phyloP scores from a whole-genome alignment of 1,284 basidiomycete genomes.

The Tilletiopsis washingtonensis region DNA sequence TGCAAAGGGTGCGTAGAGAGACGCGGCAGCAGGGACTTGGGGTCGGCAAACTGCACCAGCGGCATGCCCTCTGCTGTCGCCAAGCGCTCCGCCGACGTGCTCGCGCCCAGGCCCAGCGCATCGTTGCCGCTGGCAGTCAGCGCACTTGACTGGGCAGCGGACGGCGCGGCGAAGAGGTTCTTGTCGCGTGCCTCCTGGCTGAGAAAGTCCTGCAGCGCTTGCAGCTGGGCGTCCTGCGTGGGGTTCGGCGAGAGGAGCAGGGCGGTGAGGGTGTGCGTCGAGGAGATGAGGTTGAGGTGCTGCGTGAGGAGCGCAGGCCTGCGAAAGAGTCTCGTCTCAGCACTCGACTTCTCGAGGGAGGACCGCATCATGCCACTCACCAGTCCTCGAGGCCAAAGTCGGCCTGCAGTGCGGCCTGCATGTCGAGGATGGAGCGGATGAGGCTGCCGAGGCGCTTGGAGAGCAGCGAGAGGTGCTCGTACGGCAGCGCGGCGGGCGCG shows the following conservation, averaged over 20 bases:
- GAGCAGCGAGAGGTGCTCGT: background rate
- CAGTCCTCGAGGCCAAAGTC: background rate
- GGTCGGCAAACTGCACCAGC: background rate
- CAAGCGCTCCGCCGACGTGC: background rate
- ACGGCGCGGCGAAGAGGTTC: background rate
- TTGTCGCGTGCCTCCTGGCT: background rate
- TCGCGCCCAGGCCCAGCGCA: background rate
- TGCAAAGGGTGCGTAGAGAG: background rate
- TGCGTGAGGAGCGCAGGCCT: background rate
- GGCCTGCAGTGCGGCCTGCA: background rate
- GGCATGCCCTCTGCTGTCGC: background rate
- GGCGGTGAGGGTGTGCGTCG: background rate
- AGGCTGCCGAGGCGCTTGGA: background rate
- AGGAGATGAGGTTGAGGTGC: background rate
- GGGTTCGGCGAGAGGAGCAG: background rate
- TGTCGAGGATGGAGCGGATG: background rate
- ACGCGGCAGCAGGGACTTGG: background rate
- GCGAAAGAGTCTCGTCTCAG: too few species aligned
- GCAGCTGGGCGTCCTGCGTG: background rate
- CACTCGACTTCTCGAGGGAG: too few species aligned
- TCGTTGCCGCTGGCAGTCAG: background rate
- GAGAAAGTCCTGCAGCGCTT: background rate
- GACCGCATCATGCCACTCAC: too few species aligned
- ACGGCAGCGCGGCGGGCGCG: too few species aligned
- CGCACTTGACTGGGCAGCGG: background rate